These are phyloP conservation scores for Chlamydomonas incerta DNA, from an alignment of 139 green algal genomes.

Conservation along the genomic window DNA sequence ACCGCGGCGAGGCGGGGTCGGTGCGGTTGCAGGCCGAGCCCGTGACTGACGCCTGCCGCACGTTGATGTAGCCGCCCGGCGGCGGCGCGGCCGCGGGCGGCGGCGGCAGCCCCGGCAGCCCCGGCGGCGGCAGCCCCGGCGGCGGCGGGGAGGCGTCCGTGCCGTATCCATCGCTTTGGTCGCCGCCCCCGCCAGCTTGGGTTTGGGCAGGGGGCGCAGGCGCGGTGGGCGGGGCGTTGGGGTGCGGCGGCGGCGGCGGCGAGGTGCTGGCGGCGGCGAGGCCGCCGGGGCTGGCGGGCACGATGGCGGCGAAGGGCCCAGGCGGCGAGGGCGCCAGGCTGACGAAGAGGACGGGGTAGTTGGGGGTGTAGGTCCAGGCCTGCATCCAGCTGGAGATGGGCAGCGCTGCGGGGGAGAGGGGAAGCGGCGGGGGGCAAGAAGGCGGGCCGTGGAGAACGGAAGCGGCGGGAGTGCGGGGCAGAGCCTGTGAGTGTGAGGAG, in stretches of 20 bases:
- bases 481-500: no score
- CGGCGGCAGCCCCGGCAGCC: not conserved
- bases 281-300: constrained; percentile 6
- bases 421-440: no score
- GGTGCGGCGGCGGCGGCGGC: no score
- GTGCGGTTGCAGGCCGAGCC: constrained; percentile 8
- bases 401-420: not conserved
- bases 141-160: not conserved
- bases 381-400: constrained; percentile 38
- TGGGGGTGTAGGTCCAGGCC: constrained; percentile 41
- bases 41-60: not conserved
- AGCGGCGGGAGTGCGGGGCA: no score
- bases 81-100: not conserved
- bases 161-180: not conserved
- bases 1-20: not conserved
- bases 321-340: no score
- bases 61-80: not conserved
- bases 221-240: no score
- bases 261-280: not conserved
- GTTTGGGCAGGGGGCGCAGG: no score
- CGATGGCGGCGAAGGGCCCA: not conserved
- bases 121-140: no score
- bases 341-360: constrained; percentile 35
- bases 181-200: no score
- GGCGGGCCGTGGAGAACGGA: not conserved